Evolutionary conservation across 306 rosid genomes (phyloP).

Genomic region (Cicer pinnatifidum): DNA sequence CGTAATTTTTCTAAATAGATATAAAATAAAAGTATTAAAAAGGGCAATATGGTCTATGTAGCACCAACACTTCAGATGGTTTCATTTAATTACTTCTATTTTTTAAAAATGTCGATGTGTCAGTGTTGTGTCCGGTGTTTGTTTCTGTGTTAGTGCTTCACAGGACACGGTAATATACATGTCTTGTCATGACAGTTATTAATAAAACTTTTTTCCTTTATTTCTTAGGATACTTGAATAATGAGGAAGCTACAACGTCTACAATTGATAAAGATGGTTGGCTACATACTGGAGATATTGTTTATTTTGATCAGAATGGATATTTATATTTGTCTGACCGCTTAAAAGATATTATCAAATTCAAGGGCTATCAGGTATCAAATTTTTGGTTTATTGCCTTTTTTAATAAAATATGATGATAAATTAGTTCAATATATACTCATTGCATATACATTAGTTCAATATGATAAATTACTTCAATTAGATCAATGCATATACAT

Average conservation of each 20-base stretch:
- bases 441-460: no score
- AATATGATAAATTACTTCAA: not conserved
- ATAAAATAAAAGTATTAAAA: not conserved
- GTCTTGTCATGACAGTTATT: no score
- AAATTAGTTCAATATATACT: not conserved
- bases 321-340: constrained; percentile 68
- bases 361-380: constrained; percentile 85
- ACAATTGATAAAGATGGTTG: constrained; percentile 72
- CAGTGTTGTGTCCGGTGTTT: no score
- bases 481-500: no score
- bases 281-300: constrained; percentile 80
- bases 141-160: no score
- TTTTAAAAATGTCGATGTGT: no score
- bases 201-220: not conserved
- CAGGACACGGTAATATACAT: no score
- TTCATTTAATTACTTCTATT: no score
- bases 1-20: constrained; percentile 36
- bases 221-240: constrained; percentile 75
- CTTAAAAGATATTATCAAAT: constrained; percentile 84
- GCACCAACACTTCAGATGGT: no score
- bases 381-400: constrained; percentile 3
- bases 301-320: constrained; percentile 73
- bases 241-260: constrained; percentile 63
- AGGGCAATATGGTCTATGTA: not conserved
- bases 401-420: not conserved